Evolutionary conservation across 139 green algal genomes (phyloP).

Genomic region (Closterium sp.): DNA sequence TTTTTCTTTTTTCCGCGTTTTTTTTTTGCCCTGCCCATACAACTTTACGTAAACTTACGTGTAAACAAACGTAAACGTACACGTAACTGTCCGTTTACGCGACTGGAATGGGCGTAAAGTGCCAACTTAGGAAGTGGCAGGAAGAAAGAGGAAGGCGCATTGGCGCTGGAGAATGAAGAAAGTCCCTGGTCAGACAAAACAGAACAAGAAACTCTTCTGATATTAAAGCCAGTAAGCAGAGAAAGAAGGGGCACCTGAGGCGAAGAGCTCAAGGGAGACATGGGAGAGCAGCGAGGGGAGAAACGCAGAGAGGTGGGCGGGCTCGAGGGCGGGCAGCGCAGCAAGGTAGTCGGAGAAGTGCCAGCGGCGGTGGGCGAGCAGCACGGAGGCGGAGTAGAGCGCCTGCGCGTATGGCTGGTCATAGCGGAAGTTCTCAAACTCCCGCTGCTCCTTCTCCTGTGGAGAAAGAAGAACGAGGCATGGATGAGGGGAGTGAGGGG

Average conservation of each 20-base stretch:
- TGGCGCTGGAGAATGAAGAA: no score
- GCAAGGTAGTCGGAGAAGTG: slow-evolving; percentile 71
- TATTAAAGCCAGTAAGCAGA: neutral
- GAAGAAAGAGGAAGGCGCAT: no score
- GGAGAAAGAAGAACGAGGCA: slow-evolving; percentile 11
- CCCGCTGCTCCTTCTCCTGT: slow-evolving; percentile 51
- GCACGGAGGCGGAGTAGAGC: slow-evolving; percentile 66
- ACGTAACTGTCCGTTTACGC: no score
- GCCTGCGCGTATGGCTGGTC: slow-evolving; percentile 81
- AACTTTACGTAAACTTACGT: no score
- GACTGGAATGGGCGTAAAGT: no score
- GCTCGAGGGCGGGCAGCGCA: neutral
- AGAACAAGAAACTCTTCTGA: no score
- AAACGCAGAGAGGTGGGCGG: slow-evolving; percentile 8
- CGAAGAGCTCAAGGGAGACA: slow-evolving; percentile 35
- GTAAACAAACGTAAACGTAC: no score
- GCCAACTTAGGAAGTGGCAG: no score
- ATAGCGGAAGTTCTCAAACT: slow-evolving; percentile 65
- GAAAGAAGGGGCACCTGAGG: neutral
- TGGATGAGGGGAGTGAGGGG: no score
- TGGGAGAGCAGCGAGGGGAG: slow-evolving; percentile 13
- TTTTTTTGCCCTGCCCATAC: no score
- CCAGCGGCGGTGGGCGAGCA: slow-evolving; percentile 65
- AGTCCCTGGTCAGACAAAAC: no score
- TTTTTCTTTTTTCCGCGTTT: no score